Percentiles rank a stretch among this genome's conserved stretches.
Evolutionary conservation across 331 rosid genomes (phyloP).

Genomic region (Quercus lobata): DNA sequence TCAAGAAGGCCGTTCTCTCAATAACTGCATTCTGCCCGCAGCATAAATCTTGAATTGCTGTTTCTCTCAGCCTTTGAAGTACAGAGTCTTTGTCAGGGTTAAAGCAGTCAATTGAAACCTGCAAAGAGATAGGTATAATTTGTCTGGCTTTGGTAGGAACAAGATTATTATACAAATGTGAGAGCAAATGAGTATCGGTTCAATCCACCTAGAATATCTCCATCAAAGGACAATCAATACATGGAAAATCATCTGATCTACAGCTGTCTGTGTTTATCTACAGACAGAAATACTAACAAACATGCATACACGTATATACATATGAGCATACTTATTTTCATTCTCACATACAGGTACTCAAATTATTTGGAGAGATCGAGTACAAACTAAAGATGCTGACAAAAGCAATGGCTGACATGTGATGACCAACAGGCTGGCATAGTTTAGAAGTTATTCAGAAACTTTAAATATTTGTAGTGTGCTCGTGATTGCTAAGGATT

Average conservation of each 20-base stretch:
- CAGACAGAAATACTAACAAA: not conserved
- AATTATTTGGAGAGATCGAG: not conserved
- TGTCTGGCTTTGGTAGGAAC: not conserved
- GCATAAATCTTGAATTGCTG: slow-evolving; percentile 54
- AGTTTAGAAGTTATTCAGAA: too few relatives aligned
- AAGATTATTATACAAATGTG: not conserved
- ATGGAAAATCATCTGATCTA: not conserved
- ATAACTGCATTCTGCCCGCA: slow-evolving; percentile 71
- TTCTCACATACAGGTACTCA: not conserved
- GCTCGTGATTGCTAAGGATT: too few relatives aligned
- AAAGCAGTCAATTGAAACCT: slow-evolving; percentile 64
- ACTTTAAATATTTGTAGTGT: too few relatives aligned
- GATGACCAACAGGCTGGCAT: too few relatives aligned
- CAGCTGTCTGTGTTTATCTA: not conserved
- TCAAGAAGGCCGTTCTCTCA: slow-evolving; percentile 46
- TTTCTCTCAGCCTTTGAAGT: slow-evolving; percentile 71
- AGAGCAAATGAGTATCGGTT: not conserved
- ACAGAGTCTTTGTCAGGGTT: slow-evolving; percentile 51
- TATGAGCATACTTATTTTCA: not conserved
- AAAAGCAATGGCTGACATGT: not conserved
- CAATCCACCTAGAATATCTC: not conserved
- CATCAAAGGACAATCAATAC: not conserved
- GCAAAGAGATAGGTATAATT: slow-evolving; percentile 10
- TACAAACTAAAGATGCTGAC: not conserved
- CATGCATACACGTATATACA: not conserved